Base-by-base conservation (phyloP, 2,329 filamentous ascomycete species). In the Fusarium longipes region DNA sequence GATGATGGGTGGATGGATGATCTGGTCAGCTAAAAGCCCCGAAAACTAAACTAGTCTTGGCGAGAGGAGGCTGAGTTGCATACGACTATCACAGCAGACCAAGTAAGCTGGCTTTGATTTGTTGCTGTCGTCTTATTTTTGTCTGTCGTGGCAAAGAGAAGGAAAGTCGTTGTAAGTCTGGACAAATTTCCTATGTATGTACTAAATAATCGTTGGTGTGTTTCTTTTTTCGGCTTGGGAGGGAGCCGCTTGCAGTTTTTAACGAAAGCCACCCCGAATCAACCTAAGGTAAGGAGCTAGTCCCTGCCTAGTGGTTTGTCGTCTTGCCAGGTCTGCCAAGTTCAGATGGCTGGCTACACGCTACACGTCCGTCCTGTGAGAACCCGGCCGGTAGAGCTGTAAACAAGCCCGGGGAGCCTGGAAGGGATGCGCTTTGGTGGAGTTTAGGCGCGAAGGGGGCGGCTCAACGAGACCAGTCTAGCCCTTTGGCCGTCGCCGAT, bases 241-340 rank as follows among this genome's bases (percentile, higher is more conserved):
- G 44, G 67, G 53, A 70, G 57, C 67, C 67, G 67, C 63, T 61
- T 67, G 66, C 63, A 69, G 66, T 67, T 69, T 65, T 64, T 61
- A 70, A 64, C 66, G 42, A 65, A 51, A 60, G 51, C 63, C 63
- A 67, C 63, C 58, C 67, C 53, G 63, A 44, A 55, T 40, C 63
- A 52, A 64, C 53, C 63, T 59, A 67, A n/a, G 56, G 33, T 39
- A 20, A 40, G 42, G 29, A 40, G 43, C 50, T 63, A 63, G 38
- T 45, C 43, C 58, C 39, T 24, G 43, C 22, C 57, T 69, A 67
- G 66, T 57, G 66, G 50, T 42, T 56, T 63, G 27, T 55, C 61
- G 49, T 42, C 56, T 65, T 58, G 65, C 65, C 48, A 68, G 56
- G 66, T 52, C 66, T 63, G 66, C 65, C 52, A 68, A 61, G 66